phyloP scores from a whole-genome alignment of 2,329 filamentous ascomycete genomes.

The Fusarium graminum region DNA sequence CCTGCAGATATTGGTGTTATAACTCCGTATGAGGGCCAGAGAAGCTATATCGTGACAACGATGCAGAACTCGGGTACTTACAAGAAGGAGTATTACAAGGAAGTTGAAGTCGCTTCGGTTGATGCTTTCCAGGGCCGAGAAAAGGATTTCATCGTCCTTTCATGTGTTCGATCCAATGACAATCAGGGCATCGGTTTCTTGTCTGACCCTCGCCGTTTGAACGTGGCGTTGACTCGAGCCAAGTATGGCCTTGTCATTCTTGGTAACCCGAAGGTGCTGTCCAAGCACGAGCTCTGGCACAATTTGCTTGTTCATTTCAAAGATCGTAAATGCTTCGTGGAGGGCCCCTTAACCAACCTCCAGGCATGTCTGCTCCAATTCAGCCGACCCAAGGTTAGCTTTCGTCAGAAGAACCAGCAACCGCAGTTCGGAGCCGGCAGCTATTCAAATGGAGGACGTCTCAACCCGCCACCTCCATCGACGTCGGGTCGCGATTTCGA shows the following conservation, averaged over 20 bases:
- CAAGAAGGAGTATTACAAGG: conserved; percentile 99
- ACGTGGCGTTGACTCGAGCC: conserved; percentile 95
- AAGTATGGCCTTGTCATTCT: conserved; percentile 97
- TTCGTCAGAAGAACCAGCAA: conserved; percentile 88
- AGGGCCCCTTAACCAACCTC: conserved; percentile 94
- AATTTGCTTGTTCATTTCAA: conserved; percentile 96
- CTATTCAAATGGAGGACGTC: conserved; percentile 58
- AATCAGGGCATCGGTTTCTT: conserved; percentile 99
- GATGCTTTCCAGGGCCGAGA: conserved; percentile 99
- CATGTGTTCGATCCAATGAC: conserved; percentile 97
- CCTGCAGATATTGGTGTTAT: conserved; percentile 96
- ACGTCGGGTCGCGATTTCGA: conserved; percentile 71
- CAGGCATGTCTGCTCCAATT: conserved; percentile 96
- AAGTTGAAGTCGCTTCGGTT: conserved; percentile 97
- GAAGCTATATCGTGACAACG: conserved; percentile 98
- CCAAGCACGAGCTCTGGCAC: conserved; percentile 98
- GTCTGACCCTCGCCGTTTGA: conserved; percentile 96
- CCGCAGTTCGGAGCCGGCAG: conserved; percentile 67
- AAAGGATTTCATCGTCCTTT: conserved; percentile 98
- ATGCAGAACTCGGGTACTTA: conserved; percentile 98
- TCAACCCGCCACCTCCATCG: conserved; percentile 57
- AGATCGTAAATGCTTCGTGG: conserved; percentile 94
- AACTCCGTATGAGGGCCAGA: conserved; percentile 97
- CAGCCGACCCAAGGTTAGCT: conserved; percentile 90
- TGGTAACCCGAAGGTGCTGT: conserved; percentile 96